Evolutionary conservation across 169 alveolate species (phyloP).

Genomic region (Plasmodium fragile): DNA sequence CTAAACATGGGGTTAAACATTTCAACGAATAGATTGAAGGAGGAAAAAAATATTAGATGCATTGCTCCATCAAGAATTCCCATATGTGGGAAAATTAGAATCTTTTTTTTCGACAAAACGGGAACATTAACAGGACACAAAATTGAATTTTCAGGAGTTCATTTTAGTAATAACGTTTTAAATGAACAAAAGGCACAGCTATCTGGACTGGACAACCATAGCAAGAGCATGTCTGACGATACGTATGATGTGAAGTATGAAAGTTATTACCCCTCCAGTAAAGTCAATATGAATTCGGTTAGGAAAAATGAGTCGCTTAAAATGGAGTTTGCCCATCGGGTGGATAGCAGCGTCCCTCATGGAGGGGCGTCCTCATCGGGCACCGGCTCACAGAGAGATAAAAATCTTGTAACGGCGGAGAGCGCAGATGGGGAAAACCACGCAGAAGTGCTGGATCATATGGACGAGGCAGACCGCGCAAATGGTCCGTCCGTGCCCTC

Average conservation of each 20-base stretch:
- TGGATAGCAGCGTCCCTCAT: background rate
- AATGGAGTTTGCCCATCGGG: background rate
- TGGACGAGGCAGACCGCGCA: background rate
- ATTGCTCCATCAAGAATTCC: constrained; percentile 97
- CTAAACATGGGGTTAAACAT: constrained; percentile 94
- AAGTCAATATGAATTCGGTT: background rate
- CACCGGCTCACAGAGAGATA: background rate
- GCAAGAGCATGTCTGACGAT: background rate
- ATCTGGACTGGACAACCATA: background rate
- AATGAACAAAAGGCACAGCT: constrained; percentile 5
- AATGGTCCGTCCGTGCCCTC: background rate
- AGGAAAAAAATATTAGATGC: constrained; percentile 90
- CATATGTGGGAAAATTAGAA: constrained; percentile 96
- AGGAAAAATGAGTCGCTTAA: background rate
- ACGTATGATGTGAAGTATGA: background rate
- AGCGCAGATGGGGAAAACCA: background rate
- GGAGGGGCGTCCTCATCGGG: background rate
- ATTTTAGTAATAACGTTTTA: constrained; percentile 66
- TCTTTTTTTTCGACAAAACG: constrained; percentile 97
- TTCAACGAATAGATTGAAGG: constrained; percentile 92
- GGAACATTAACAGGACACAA: constrained; percentile 97
- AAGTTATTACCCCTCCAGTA: background rate
- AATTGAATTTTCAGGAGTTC: constrained; percentile 88
- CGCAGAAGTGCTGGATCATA: background rate
- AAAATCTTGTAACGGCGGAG: background rate